Percentiles rank a stretch among this genome's conserved stretches.
Conservation (phyloP, 2,329 filamentous ascomycete genomes). For the Lachnellula arida region DNA sequence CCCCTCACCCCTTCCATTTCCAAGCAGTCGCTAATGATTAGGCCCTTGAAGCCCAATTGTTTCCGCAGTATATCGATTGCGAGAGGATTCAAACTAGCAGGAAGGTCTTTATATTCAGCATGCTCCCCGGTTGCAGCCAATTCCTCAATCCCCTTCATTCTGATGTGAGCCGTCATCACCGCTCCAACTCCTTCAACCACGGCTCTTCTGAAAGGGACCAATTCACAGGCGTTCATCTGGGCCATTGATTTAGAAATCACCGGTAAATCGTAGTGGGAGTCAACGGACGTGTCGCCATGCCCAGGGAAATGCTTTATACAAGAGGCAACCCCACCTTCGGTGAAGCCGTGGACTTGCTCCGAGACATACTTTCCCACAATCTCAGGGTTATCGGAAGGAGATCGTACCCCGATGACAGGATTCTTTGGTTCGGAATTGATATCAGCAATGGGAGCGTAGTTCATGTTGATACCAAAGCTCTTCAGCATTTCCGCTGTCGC, state of each 20-base stretch:
- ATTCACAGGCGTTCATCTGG: conserved; percentile 37
- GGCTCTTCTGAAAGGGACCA: conserved; percentile 40
- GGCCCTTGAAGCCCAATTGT: conserved; percentile 40
- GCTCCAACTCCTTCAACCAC: conserved; percentile 38
- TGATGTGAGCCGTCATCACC: conserved; percentile 43
- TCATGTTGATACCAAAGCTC: conserved; percentile 41
- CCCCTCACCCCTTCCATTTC: conserved; percentile 41
- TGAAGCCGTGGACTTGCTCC: conserved; percentile 35
- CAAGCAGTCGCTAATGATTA: conserved; percentile 42
- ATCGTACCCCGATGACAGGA: conserved; percentile 40
- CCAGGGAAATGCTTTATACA: conserved; percentile 44
- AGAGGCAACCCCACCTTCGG: conserved; percentile 36
- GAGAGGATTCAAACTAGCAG: conserved; percentile 36
- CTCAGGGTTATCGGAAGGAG: conserved; percentile 38
- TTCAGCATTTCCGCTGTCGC: conserved; percentile 37
- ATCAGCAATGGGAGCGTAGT: conserved; percentile 41
- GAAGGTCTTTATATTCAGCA: conserved; percentile 17
- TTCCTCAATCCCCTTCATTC: conserved; percentile 32
- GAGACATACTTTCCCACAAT: conserved; percentile 39
- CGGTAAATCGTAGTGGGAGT: conserved; percentile 40
- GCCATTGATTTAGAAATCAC: conserved; percentile 35
- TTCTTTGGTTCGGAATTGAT: conserved; percentile 41
- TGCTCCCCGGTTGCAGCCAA: not conserved
- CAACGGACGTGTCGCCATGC: conserved; percentile 40
- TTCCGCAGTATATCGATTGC: conserved; percentile 36